A percentile compares a stretch with the other conserved stretches of the same genome.
phyloP scores from a whole-genome alignment of 768 basidiomycete species.

The Brasilioporus rufonigricans region DNA sequence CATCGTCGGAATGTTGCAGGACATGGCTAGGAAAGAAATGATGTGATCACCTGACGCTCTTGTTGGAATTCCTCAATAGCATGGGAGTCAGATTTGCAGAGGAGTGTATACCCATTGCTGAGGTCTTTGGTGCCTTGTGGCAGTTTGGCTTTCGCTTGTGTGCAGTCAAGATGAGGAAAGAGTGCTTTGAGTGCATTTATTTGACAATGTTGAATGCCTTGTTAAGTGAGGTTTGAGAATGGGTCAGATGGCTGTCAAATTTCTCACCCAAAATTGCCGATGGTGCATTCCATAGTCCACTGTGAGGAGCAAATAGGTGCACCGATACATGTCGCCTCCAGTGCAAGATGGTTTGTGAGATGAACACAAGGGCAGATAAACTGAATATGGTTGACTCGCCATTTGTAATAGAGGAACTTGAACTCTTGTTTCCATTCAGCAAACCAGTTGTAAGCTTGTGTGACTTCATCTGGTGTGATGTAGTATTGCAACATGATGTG shows the following conservation, averaged over 20 bases:
- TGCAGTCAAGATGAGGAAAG: neutral
- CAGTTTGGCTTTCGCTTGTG: neutral
- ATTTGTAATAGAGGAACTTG: neutral
- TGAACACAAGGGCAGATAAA: neutral
- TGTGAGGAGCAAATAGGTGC: neutral
- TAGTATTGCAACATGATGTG: neutral
- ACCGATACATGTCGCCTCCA: neutral
- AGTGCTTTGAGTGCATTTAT: neutral
- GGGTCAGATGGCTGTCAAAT: neutral
- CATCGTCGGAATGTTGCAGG: neutral
- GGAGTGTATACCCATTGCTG: neutral
- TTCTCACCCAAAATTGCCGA: neutral
- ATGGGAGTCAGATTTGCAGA: neutral
- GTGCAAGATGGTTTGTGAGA: neutral
- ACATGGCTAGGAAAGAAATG: neutral
- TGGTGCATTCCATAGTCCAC: slow-evolving; percentile 4
- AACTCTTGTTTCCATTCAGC: neutral
- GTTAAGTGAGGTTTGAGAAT: neutral
- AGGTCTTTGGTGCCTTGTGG: neutral
- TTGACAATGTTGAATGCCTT: neutral
- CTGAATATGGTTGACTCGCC: neutral
- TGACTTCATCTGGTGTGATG: neutral
- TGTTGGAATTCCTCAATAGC: neutral
- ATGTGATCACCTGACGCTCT: no score
- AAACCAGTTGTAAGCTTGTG: neutral